phyloP scores from a whole-genome alignment of 1,284 basidiomycete genomes.

The Cryptococcus deneoformans region DNA sequence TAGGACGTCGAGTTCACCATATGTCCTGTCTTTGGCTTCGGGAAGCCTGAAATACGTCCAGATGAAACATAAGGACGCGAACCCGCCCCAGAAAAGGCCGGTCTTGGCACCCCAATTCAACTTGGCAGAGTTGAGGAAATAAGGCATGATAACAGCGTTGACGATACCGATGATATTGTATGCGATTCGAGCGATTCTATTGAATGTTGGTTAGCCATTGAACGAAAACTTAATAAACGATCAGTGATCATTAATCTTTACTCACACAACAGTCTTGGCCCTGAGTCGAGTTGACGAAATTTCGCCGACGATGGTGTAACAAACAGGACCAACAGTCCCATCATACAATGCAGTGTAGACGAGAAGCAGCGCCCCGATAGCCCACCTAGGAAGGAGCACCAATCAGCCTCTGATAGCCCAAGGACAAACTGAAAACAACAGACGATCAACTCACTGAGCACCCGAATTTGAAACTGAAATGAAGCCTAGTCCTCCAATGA shows the following conservation, averaged over 20 bases:
- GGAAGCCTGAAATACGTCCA: slow-evolving; percentile 42
- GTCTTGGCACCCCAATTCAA: slow-evolving; percentile 28
- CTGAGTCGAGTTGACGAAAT: no score
- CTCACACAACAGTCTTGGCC: slow-evolving; percentile 21
- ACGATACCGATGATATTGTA: slow-evolving; percentile 49
- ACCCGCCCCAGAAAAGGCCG: slow-evolving; percentile 28
- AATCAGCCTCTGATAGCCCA: no score
- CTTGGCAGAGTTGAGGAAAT: slow-evolving; percentile 19
- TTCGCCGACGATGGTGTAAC: no score
- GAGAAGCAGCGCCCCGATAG: no score
- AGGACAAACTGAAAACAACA: no score
- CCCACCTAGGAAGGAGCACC: no score
- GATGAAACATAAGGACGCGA: slow-evolving; percentile 16
- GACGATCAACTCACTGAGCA: no score
- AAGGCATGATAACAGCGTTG: slow-evolving; percentile 18
- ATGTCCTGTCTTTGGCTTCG: slow-evolving; percentile 39
- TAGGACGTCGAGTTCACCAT: slow-evolving; percentile 31
- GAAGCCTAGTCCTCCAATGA: no score
- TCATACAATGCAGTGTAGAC: no score
- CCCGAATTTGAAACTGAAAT: no score
- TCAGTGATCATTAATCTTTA: no score
- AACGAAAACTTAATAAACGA: slow-evolving; percentile 7
- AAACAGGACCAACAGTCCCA: no score
- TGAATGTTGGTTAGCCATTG: slow-evolving; percentile 35
- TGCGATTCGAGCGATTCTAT: slow-evolving; percentile 35